Base-by-base conservation (phyloP, 257 asterid genomes). In the Plectranthus barbatus region DNA sequence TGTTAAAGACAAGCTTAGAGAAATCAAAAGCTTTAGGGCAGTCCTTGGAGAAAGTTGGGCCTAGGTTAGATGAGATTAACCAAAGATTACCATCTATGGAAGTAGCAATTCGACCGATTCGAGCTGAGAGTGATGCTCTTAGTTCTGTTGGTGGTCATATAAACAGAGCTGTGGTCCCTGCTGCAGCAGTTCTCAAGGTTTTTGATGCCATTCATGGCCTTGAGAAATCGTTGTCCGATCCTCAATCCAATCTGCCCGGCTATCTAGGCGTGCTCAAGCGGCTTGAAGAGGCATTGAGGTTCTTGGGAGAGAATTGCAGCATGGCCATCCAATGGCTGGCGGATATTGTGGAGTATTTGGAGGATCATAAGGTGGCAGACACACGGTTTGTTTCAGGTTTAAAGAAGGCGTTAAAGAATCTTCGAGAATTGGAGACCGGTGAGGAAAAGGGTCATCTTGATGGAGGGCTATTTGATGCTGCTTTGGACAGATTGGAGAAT, bases 201-300 rank as follows among this genome's bases (percentile, higher is more conserved):
- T 87, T 91, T 64, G 97, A 91, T 70, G 95, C 96, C 13, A 83
- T 91, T 63, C 95, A 83, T 54, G 96, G 95, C 47, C 86, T 91
- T 23, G 98, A 88, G 55, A 91, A 84, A 61, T 91, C 94, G 2
- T 53, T 91, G 33, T 84, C 87, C 7, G 88, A 91, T 75, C 94
- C 95, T 17, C 94, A 84, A n/a, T 72, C 80, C 0, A 87, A 89
- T 62, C 81, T 92, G n/a, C 68, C 77, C 0, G 99, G 97, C 18
- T 89, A 89, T 74, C 84, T 89, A 6, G 73, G 93, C n/a, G 89
- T 83, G 33, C 87, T 89, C 13, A 88, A 79, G 57, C 79, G 97
- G 46, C 96, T 92, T 5, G 88, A 84, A 39, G 96, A 89, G 78
- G 97, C 99, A 0, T 63, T 78, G 73, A 70, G 74, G 64, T 89